Conservation (phyloP, 257 asterid genomes). For the Lycium ferocissimum region DNA sequence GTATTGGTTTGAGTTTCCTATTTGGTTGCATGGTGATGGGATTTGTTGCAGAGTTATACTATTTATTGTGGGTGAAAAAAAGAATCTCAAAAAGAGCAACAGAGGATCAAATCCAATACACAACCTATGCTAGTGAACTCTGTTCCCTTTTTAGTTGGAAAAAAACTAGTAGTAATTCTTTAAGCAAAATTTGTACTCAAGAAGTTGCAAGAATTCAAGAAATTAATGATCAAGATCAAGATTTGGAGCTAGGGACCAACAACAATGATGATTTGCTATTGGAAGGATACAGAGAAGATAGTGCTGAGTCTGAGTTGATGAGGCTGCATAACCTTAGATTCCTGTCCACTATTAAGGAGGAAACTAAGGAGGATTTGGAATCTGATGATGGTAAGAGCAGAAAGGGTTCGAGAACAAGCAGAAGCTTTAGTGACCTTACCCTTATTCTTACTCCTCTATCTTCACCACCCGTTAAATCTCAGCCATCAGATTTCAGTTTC, state of each 20-base stretch:
- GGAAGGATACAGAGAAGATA: conserved; percentile 42
- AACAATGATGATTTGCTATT: conserved; percentile 25
- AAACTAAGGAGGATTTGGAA: conserved; percentile 75
- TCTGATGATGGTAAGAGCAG: conserved; percentile 62
- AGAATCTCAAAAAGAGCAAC: conserved; percentile 38
- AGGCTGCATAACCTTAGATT: conserved; percentile 53
- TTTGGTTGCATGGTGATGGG: conserved; percentile 69
- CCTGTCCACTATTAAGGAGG: conserved; percentile 78
- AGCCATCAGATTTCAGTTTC: conserved; percentile 40
- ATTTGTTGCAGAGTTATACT: conserved; percentile 66
- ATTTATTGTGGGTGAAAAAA: conserved; percentile 67
- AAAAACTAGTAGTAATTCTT: conserved; percentile 33
- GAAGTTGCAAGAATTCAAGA: not conserved
- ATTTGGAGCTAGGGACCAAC: not conserved
- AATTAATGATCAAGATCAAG: not conserved
- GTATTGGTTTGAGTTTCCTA: conserved; percentile 65
- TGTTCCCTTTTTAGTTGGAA: conserved; percentile 42
- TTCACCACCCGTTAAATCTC: conserved; percentile 66
- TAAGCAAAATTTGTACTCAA: conserved; percentile 23
- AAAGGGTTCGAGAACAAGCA: conserved; percentile 48
- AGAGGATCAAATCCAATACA: conserved; percentile 31
- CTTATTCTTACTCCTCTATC: conserved; percentile 59
- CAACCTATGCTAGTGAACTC: conserved; percentile 35
- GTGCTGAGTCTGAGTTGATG: conserved; percentile 36
- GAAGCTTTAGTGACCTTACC: conserved; percentile 43